phyloP scores from a whole-genome alignment of 768 basidiomycete genomes.

The Lyophyllum shimeji region DNA sequence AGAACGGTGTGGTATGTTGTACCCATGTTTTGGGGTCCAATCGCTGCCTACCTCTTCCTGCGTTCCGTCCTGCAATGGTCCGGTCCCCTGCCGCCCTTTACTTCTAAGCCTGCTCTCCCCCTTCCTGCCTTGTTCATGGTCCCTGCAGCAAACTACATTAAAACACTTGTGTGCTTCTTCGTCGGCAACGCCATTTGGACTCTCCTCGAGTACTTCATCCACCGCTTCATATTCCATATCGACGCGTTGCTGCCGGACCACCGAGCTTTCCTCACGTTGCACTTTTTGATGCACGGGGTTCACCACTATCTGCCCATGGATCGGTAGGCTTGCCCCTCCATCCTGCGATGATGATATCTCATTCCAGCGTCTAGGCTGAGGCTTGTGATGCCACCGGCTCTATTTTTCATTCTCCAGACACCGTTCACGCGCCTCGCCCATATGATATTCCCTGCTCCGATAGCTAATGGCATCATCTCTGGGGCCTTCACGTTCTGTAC shows the following conservation, averaged over 20 bases:
- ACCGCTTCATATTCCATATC: slow-evolving; percentile 97
- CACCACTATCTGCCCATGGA: slow-evolving; percentile 99
- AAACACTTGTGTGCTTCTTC: slow-evolving; percentile 70
- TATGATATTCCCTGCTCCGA: slow-evolving; percentile 72
- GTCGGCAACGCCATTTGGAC: slow-evolving; percentile 93
- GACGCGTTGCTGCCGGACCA: slow-evolving; percentile 85
- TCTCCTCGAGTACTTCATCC: slow-evolving; percentile 86
- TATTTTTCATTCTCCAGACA: slow-evolving; percentile 74
- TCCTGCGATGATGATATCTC: neutral
- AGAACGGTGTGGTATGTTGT: slow-evolving; percentile 93
- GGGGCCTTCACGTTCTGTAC: slow-evolving; percentile 79
- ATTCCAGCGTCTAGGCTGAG: slow-evolving; percentile 54
- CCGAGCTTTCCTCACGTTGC: slow-evolving; percentile 75
- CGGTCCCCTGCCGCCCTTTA: slow-evolving; percentile 64
- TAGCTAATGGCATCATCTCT: slow-evolving; percentile 91
- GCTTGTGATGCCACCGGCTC: slow-evolving; percentile 92
- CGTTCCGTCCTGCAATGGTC: slow-evolving; percentile 86
- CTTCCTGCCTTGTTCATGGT: slow-evolving; percentile 45
- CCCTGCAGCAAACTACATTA: slow-evolving; percentile 49
- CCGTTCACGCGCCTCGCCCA: slow-evolving; percentile 91
- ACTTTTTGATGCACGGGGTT: slow-evolving; percentile 93
- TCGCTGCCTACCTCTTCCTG: slow-evolving; percentile 73
- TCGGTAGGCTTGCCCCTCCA: slow-evolving; percentile 44
- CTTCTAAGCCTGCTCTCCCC: slow-evolving; percentile 54
- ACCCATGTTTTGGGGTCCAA: slow-evolving; percentile 89